A percentile compares a stretch with the other conserved stretches of the same genome.
Conservation (phyloP, 306 rosid genomes). For the Trichosanthes truncata region DNA sequence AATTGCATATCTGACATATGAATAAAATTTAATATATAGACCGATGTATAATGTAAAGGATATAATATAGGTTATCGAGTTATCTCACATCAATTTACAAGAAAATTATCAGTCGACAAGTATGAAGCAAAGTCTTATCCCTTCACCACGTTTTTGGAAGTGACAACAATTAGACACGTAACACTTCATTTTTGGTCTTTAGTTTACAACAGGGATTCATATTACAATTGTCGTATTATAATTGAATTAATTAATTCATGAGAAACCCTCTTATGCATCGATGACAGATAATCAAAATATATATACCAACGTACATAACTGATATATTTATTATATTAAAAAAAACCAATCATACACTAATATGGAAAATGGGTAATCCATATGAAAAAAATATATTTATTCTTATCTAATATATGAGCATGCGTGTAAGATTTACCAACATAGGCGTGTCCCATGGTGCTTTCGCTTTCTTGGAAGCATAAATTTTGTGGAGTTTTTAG, state of each 20-base stretch:
- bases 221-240: not conserved
- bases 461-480: not conserved
- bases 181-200: not conserved
- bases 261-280: not conserved
- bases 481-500: not conserved
- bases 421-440: slow-evolving; percentile 10
- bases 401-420: not conserved
- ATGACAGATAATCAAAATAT: not conserved
- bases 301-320: not conserved
- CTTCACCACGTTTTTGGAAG: not conserved
- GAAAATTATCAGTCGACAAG: not conserved
- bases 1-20: not conserved
- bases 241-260: not conserved
- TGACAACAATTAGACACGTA: not conserved
- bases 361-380: not conserved
- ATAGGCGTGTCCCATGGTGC: not conserved
- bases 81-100: not conserved
- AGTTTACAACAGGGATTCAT: not conserved
- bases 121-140: not conserved
- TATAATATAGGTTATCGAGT: not conserved
- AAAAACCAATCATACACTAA: not conserved
- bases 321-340: too few species aligned
- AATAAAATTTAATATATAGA: not conserved
- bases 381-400: not conserved
- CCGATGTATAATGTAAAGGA: not conserved